Evolutionary conservation across 1,139 yeast species (phyloP).

Genomic region (Starmera stellimalicola): DNA sequence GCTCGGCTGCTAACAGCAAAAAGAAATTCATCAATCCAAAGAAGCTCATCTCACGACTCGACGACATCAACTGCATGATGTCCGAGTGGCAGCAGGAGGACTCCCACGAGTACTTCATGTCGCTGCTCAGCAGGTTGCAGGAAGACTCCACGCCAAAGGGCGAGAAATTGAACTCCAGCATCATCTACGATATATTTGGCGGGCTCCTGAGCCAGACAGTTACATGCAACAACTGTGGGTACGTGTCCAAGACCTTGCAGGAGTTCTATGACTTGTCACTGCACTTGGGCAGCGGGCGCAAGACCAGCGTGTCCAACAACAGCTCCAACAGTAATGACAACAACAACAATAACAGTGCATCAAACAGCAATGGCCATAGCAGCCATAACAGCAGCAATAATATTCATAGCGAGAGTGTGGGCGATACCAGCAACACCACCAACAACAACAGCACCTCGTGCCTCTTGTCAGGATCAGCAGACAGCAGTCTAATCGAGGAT

Average conservation of each 20-base stretch:
- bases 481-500: background rate
- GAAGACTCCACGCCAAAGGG: conserved; percentile 92
- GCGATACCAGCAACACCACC: too few relatives aligned
- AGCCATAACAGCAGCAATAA: too few relatives aligned
- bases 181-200: conserved; percentile 88
- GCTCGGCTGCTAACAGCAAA: conserved; percentile 24
- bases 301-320: conserved; percentile 7
- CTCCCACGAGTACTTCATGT: conserved; percentile 94
- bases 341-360: background rate
- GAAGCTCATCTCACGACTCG: conserved; percentile 59
- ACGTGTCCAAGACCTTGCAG: conserved; percentile 82
- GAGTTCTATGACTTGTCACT: conserved; percentile 89
- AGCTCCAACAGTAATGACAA: background rate
- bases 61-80: conserved; percentile 92
- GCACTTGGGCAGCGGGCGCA: conserved; percentile 33
- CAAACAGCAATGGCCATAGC: background rate
- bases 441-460: too few relatives aligned
- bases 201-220: conserved; percentile 81
- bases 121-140: conserved; percentile 75
- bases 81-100: conserved; percentile 97
- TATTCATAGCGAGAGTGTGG: too few relatives aligned
- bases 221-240: conserved; percentile 70
- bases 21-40: conserved; percentile 58
- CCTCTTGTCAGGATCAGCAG: background rate
- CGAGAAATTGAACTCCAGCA: conserved; percentile 66